These are phyloP conservation scores for Termitomyces sp. DNA, from an alignment of 768 basidiomycete genomes.

Conservation along the genomic window DNA sequence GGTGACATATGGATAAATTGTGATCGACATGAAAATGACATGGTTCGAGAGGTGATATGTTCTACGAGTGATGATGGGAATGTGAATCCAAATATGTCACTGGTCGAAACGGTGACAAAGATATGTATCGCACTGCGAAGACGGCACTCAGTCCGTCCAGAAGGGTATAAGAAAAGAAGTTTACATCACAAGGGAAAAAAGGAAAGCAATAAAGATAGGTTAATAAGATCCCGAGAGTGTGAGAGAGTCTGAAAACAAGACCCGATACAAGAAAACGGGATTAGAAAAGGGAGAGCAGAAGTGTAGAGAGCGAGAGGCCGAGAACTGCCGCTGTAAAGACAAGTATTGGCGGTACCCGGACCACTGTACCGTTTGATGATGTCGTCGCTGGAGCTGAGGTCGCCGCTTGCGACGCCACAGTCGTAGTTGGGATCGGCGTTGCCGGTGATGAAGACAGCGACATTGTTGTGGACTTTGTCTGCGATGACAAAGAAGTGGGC, in stretches of 20 bases:
- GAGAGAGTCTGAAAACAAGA: not conserved
- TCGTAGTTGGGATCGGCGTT: slow-evolving; percentile 6
- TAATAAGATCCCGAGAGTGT: not conserved
- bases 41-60: not conserved
- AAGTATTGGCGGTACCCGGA: not conserved
- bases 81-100: not conserved
- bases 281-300: slow-evolving; percentile 6
- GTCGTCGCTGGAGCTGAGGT: slow-evolving; percentile 2
- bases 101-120: not conserved
- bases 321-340: not conserved
- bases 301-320: not conserved
- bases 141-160: not conserved
- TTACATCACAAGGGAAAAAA: not conserved
- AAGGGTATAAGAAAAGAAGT: not conserved
- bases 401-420: not conserved
- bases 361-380: slow-evolving; percentile 6
- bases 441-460: slow-evolving; percentile 13
- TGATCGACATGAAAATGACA: not conserved
- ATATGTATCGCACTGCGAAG: not conserved
- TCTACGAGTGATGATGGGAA: not conserved
- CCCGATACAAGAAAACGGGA: not conserved
- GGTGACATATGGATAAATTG: too few species aligned
- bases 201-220: slow-evolving; percentile 22
- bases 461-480: slow-evolving; percentile 14
- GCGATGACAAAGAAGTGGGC: slow-evolving; percentile 8